Evolutionary conservation across 2,329 filamentous ascomycete genomes (phyloP), one percentile per base, ranked within the genome.

Genomic region (Pseudogymnoascus sp.): DNA sequence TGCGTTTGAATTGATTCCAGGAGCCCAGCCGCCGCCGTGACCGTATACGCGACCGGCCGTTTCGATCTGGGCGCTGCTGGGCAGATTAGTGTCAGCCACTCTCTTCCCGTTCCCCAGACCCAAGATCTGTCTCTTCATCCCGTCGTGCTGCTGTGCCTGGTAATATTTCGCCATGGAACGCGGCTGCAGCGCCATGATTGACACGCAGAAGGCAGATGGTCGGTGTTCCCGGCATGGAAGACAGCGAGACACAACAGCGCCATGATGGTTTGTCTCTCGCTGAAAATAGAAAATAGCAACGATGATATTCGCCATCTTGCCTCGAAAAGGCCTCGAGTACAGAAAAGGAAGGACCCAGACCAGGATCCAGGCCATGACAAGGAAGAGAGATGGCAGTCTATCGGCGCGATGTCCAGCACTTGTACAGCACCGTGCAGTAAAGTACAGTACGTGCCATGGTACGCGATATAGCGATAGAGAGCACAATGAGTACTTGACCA

Each of bases 231-330:
- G 44, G 24, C n/a, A 26, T 13, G 24, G 29, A 50, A n/a, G 24
- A 47, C 21, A 11, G 21, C 10, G 3, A n/a, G 6, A 16, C 19
- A 29, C 21, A 14, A 29, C 44, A 50, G 4, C 44, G 4, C 24
- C 44, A 16, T 50, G 44, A 10, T 50, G 19, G 6, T 14, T 29
- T 50, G 26, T 50, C 13, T 29, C 24, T 29, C 13, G 24, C 44
- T 50, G 44, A 50, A 50, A 50, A 50, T 50, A 50, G 44, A 50
- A 50, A 50, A 50, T 50, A 50, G 44, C 44, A 26, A 50, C 44
- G 3, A 50, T 16, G 40, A 19, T 44, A 50, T 50, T 50, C 44
- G 24, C 44, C 44, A 50, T 50, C n/a, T n/a, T 50, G 44, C 29
- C 44, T 50, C 44, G n/a, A 50, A 29, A 24, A n/a, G 24, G 44